Evolutionary conservation across 805 yeast species (phyloP), one percentile per base, ranked within the genome.

Genomic region (Teunomyces atbi): DNA sequence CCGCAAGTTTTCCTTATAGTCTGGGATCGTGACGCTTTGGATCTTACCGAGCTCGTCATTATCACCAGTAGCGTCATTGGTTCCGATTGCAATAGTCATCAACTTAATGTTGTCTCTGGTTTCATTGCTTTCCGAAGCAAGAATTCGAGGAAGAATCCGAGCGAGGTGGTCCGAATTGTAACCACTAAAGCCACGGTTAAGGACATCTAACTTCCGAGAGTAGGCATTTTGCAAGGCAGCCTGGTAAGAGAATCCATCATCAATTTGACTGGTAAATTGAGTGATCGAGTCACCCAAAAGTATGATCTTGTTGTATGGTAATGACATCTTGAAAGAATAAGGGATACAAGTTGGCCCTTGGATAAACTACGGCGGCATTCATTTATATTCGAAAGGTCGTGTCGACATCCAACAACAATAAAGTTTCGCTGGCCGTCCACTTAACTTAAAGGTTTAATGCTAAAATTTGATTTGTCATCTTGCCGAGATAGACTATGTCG

Each of bases 141-240:
- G 62, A 4, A 87, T 54, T 40, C 71, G 64, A 13, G 68, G 69
- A 23, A 71, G 53, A 5, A 69, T 51, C 1, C 51, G 35, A 7
- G 70, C 57, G 0, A 79, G 89, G 66, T 83, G 83, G 29, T 80
- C 77, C 0, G 90, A 66, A 54, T 77, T 87, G 67, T 87, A 90
- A 0, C 97, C 97, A 1, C 81, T 60, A 57, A 69, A 88, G 0
- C 97, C 97, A 48, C 96, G 70, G 34, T 79, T 82, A 1, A 89
- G 57, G 2, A 91, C 69, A 52, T 88, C 92, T 39, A 88, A 54
- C 57, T 74, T 78, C 37, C 96, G 73, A 1, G 73, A 64, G 59
- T 87, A 86, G n/a, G 36, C 28, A 26, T 71, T 56, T 32, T 67
- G 73, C 20, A 85, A 57, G 0, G 77, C 82, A 0, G 85, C 72